Base-by-base conservation (phyloP, 495 filamentous ascomycete genomes). In the Lophium mytilinum region DNA sequence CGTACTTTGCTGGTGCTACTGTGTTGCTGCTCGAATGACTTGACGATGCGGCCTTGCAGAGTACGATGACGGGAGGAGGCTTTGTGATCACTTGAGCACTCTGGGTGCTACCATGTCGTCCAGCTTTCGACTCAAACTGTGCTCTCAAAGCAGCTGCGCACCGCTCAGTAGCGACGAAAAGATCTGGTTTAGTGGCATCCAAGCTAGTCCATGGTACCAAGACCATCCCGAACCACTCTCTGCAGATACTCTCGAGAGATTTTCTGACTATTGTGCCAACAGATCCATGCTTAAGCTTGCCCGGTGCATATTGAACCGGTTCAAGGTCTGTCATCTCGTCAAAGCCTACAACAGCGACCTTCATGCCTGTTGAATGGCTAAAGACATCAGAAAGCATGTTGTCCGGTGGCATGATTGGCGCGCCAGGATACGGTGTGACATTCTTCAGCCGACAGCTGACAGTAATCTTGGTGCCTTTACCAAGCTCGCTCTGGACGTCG, bases 401-500 rank as follows among this genome's bases (percentile, higher is more conserved):
- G 24, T 30, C 49, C 43, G 41, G 30, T 15, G 56, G 15, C n/a
- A 53, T 33, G 3, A 47, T n/a, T 6, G n/a, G 24, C 9, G 56
- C 56, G 10, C 36, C 34, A 2, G 41, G 53, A 33, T 55, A 54
- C 35, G 54, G 19, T 19, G 43, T 45, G 15, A 69, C 49, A 15
- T 61, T 53, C 6, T 66, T 67, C 9, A 80, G 63, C 0, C 76
- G 77, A 24, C 81, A 66, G 19, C 65, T 66, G 1, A 87, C 76
- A 4, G 76, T 79, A 7, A 83, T 77, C 36, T 80, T 76, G 0
- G 85, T 87, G 0, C 85, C 84, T 4, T 72, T 68, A 0, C 76
- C 80, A 9, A 73, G 57, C 19, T 79, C 71, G 53, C 82, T 86
- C 9, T 74, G 71, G 9, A 90, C 74, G 3, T 78, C 73, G 37